Conservation (phyloP, 163 green algal genomes). For the Scenedesmus sp. region DNA sequence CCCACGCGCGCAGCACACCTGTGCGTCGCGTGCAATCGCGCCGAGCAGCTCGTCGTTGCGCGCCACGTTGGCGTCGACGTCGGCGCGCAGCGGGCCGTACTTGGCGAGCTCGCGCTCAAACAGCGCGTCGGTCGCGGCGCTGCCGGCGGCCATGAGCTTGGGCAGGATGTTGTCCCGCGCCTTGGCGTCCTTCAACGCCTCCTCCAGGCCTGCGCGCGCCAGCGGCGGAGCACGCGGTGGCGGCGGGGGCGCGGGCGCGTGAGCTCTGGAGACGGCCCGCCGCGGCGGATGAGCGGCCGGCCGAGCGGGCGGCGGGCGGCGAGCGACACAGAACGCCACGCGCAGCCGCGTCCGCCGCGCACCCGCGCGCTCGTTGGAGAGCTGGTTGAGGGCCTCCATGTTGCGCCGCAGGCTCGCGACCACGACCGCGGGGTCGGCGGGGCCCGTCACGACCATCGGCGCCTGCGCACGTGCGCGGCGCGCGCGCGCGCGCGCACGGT, state of each 20-base stretch:
- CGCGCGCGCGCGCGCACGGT: too few species aligned
- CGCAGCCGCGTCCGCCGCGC: too few species aligned
- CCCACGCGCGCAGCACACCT: slow-evolving; percentile 8
- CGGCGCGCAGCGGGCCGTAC: slow-evolving; percentile 81
- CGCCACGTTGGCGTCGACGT: slow-evolving; percentile 75
- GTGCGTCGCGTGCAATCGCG: slow-evolving; percentile 49
- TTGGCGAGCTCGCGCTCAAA: slow-evolving; percentile 88
- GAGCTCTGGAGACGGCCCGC: too few species aligned
- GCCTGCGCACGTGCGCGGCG: slow-evolving; percentile 30
- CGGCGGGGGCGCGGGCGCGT: too few species aligned
- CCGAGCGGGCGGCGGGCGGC: too few species aligned
- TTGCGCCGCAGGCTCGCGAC: slow-evolving; percentile 74
- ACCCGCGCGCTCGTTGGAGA: slow-evolving; percentile 49
- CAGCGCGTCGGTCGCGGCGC: slow-evolving; percentile 63
- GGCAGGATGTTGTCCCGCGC: slow-evolving; percentile 92
- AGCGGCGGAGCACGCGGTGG: too few species aligned
- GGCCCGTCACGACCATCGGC: slow-evolving; percentile 58
- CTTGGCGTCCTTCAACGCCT: slow-evolving; percentile 87
- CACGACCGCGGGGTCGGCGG: slow-evolving; percentile 79
- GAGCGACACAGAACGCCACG: too few species aligned
- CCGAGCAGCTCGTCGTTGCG: slow-evolving; percentile 70
- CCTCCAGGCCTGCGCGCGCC: slow-evolving; percentile 75
- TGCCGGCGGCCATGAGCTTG: slow-evolving; percentile 79
- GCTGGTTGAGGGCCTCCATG: slow-evolving; percentile 71
- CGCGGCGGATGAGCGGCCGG: too few species aligned